phyloP scores from a whole-genome alignment of 73 alveolate species.

The Diophrys appendiculata region DNA sequence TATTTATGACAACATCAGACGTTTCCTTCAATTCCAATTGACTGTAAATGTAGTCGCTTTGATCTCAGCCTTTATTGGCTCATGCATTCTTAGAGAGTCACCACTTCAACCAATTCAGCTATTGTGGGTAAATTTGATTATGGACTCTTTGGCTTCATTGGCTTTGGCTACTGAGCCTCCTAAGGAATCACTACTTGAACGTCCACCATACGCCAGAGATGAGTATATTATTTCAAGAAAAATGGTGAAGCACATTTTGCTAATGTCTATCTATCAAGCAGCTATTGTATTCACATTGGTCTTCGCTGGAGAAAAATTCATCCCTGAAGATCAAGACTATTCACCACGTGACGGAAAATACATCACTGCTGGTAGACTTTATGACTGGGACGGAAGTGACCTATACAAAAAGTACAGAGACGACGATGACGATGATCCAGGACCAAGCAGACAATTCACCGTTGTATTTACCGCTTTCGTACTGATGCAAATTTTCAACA shows the following conservation, averaged over 20 bases:
- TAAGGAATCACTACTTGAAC: slow-evolving; percentile 52
- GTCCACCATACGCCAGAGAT: slow-evolving; percentile 70
- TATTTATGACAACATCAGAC: slow-evolving; percentile 90
- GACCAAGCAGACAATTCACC: slow-evolving; percentile 63
- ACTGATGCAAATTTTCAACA: slow-evolving; percentile 73
- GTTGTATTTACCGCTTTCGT: slow-evolving; percentile 76
- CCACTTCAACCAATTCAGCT: slow-evolving; percentile 90
- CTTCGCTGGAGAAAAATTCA: slow-evolving; percentile 54
- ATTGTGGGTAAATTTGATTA: slow-evolving; percentile 87
- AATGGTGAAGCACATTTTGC: slow-evolving; percentile 70
- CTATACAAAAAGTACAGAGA: slow-evolving; percentile 52
- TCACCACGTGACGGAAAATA: not conserved
- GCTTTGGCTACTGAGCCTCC: slow-evolving; percentile 89
- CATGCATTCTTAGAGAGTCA: slow-evolving; percentile 79
- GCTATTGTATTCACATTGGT: slow-evolving; percentile 24
- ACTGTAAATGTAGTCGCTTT: slow-evolving; percentile 91
- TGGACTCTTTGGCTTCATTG: slow-evolving; percentile 84
- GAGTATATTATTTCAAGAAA: slow-evolving; percentile 63
- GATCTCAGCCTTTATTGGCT: slow-evolving; percentile 78
- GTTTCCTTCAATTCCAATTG: slow-evolving; percentile 91
- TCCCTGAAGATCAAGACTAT: slow-evolving; percentile 36
- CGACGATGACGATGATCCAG: slow-evolving; percentile 48
- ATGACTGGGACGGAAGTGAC: slow-evolving; percentile 28
- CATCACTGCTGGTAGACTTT: slow-evolving; percentile 20
- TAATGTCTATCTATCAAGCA: slow-evolving; percentile 52